Evolutionary conservation across 495 filamentous ascomycete genomes (phyloP).

Genomic region (Tuber aestivum): DNA sequence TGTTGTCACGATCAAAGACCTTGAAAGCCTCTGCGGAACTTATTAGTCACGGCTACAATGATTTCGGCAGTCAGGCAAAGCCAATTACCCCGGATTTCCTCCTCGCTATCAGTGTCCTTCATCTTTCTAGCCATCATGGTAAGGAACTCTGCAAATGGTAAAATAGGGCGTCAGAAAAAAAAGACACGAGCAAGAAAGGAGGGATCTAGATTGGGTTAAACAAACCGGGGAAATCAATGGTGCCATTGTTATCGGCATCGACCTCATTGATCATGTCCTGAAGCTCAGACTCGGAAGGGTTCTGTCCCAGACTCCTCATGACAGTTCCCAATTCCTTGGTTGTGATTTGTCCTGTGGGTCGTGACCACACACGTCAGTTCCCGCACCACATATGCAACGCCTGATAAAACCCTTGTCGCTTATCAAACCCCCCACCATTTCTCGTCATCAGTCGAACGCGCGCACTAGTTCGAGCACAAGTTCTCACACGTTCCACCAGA

Average conservation of each 20-base stretch:
- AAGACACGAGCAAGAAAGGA: neutral
- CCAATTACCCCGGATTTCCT: conserved; percentile 84
- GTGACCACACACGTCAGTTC: conserved; percentile 10
- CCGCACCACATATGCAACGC: neutral
- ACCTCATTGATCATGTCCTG: conserved; percentile 99
- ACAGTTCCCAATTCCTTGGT: conserved; percentile 99
- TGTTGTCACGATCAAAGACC: conserved; percentile 99
- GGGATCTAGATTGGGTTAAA: neutral
- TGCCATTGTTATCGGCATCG: conserved; percentile 98
- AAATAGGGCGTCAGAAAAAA: conserved; percentile 10
- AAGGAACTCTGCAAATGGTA: conserved; percentile 66
- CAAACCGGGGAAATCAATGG: conserved; percentile 96
- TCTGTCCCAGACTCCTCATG: conserved; percentile 99
- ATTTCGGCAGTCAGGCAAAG: conserved; percentile 47
- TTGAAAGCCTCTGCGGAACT: conserved; percentile 54
- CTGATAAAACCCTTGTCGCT: conserved; percentile 3
- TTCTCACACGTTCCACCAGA: neutral
- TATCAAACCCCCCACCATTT: conserved; percentile 1
- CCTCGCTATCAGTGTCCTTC: conserved; percentile 99
- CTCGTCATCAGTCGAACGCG: neutral
- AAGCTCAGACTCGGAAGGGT: conserved; percentile 95
- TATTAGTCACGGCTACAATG: neutral
- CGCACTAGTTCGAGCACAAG: neutral
- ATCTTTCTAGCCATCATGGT: conserved; percentile 99
- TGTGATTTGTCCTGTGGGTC: conserved; percentile 81